These are phyloP conservation scores for Pythium apleroticum DNA, from an alignment of 352 stramenopile species.

Conservation along the genomic window DNA sequence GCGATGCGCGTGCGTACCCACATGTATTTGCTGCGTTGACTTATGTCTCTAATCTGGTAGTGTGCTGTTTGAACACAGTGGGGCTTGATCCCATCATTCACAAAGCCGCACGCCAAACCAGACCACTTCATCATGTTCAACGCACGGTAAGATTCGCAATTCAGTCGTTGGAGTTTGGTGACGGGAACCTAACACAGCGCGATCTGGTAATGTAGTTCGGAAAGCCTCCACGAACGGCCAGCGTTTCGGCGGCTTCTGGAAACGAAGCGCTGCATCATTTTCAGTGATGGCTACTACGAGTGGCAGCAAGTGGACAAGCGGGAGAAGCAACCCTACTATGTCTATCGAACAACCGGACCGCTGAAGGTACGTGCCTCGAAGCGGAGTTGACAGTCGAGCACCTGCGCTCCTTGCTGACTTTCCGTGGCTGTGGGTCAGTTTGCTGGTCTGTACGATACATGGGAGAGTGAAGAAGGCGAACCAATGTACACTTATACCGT, in stretches of 20 bases:
- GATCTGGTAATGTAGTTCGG: no score
- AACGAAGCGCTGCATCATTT: constrained; percentile 73
- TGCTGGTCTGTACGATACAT: constrained; percentile 86
- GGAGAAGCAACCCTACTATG: constrained; percentile 91
- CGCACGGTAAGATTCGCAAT: constrained; percentile 42
- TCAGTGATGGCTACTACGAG: constrained; percentile 91
- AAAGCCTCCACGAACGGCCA: constrained; percentile 66
- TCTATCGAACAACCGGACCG: constrained; percentile 43
- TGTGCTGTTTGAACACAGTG: constrained; percentile 37
- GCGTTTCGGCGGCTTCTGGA: constrained; percentile 76
- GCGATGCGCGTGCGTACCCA: constrained; percentile 50
- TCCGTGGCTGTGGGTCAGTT: constrained; percentile 38
- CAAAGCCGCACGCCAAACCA: constrained; percentile 66
- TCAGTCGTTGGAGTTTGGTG: constrained; percentile 41
- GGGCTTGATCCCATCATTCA: constrained; percentile 82
- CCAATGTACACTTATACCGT: constrained; percentile 85
- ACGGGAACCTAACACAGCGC: no score
- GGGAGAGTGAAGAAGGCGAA: constrained; percentile 62
- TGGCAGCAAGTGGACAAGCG: constrained; percentile 88
- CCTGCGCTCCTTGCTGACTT: neutral
- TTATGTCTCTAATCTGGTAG: neutral
- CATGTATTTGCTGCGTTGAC: no score
- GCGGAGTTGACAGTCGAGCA: neutral
- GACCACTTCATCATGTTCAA: constrained; percentile 90
- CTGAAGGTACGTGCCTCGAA: constrained; percentile 47